phyloP scores from a whole-genome alignment of 495 filamentous ascomycete species.

The Penicillium samsonianum region DNA sequence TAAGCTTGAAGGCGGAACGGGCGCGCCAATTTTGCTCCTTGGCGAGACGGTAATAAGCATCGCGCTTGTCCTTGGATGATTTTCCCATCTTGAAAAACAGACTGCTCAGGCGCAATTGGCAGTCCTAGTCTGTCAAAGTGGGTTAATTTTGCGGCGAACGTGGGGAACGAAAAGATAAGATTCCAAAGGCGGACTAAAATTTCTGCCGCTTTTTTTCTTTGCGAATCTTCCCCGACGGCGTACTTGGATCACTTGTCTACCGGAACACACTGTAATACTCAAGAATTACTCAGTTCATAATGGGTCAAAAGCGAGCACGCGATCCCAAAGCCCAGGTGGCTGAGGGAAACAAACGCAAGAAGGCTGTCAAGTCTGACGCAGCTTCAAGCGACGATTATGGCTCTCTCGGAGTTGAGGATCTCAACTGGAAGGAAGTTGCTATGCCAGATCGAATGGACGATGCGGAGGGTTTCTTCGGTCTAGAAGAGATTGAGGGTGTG shows the following conservation, averaged over 20 bases:
- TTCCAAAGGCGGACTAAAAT: constrained; percentile 35
- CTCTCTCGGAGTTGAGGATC: constrained; percentile 56
- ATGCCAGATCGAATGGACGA: constrained; percentile 87
- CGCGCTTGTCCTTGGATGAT: constrained; percentile 97
- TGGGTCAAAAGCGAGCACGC: constrained; percentile 53
- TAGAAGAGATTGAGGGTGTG: constrained; percentile 91
- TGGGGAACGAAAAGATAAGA: constrained; percentile 43
- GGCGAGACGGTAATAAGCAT: constrained; percentile 94
- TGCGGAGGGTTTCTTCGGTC: constrained; percentile 89
- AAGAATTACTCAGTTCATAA: constrained; percentile 17
- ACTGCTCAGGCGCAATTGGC: not conserved
- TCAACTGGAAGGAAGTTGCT: constrained; percentile 79
- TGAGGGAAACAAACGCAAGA: constrained; percentile 53
- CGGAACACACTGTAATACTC: constrained; percentile 2
- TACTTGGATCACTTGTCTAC: constrained; percentile 15
- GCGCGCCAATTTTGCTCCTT: constrained; percentile 99
- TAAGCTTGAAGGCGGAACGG: constrained; percentile 91
- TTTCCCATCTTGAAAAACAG: constrained; percentile 71
- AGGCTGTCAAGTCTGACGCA: constrained; percentile 36
- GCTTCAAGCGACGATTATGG: constrained; percentile 26
- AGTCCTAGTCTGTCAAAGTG: constrained; percentile 10
- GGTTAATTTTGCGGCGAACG: constrained; percentile 27
- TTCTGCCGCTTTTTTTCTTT: constrained; percentile 45
- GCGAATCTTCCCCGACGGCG: constrained; percentile 16
- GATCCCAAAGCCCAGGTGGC: constrained; percentile 37